Evolutionary conservation across 352 stramenopile species (phyloP).

Genomic region (Globisporangium takayamanum): DNA sequence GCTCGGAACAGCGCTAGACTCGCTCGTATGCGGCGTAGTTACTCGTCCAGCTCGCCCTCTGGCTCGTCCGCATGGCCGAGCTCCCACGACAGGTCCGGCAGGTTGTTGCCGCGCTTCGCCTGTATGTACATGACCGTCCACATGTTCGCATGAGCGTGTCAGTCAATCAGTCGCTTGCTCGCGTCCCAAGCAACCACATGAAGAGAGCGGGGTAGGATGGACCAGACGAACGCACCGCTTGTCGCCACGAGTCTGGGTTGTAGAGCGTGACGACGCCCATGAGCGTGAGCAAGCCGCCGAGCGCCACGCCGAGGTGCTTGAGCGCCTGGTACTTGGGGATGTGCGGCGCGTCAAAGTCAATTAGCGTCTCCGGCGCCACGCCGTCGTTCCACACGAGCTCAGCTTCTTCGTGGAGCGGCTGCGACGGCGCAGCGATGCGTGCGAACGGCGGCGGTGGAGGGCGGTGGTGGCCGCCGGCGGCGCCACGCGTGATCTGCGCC

Average conservation of each 20-base stretch:
- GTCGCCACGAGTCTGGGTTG: conserved; percentile 71
- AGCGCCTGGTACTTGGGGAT: conserved; percentile 73
- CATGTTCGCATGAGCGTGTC: conserved; percentile 1
- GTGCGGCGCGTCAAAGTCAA: conserved; percentile 86
- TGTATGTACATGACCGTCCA: conserved; percentile 14
- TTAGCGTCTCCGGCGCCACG: conserved; percentile 79
- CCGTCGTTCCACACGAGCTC: conserved; percentile 87
- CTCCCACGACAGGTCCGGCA: conserved; percentile 81
- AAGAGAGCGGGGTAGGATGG: neutral
- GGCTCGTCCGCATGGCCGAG: conserved; percentile 64
- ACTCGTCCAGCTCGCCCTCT: conserved; percentile 81
- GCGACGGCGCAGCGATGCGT: conserved; percentile 49
- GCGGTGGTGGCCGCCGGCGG: conserved; percentile 41
- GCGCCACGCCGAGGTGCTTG: conserved; percentile 48
- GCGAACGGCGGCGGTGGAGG: conserved; percentile 75
- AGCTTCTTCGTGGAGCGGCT: conserved; percentile 68
- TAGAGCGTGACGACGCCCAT: conserved; percentile 78
- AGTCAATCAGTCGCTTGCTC: neutral
- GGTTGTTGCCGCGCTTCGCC: conserved; percentile 67
- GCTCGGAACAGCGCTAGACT: no score
- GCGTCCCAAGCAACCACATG: neutral
- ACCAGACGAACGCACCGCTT: conserved; percentile 47
- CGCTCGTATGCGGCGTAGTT: conserved; percentile 12
- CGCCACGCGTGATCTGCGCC: conserved; percentile 38
- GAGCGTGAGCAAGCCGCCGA: conserved; percentile 56